These are phyloP conservation scores for Cladosporium velox DNA, from an alignment of 2,329 filamentous ascomycete genomes.

Conservation along the genomic window DNA sequence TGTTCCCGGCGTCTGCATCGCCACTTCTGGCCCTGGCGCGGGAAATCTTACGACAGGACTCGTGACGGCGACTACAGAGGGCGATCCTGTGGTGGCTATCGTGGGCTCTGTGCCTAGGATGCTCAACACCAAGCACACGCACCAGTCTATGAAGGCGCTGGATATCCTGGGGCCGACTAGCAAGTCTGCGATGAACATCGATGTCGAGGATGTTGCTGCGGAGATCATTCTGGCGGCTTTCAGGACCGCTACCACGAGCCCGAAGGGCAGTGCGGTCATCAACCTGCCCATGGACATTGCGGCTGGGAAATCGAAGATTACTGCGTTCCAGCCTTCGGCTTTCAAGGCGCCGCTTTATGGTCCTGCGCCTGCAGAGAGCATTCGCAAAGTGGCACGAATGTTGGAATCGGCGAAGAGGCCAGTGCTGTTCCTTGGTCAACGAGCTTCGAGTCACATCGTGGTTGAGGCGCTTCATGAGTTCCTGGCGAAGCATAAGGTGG, in stretches of 20 bases:
- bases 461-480: constrained; percentile 47
- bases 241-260: constrained; percentile 44
- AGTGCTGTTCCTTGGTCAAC: constrained; percentile 50
- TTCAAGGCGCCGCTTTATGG: constrained; percentile 48
- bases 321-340: constrained; percentile 42
- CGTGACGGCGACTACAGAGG: constrained; percentile 52
- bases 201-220: constrained; percentile 52
- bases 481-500: constrained; percentile 45
- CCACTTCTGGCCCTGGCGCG: constrained; percentile 51
- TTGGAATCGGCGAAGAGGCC: constrained; percentile 41
- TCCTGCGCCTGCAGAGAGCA: constrained; percentile 37
- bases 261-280: constrained; percentile 48
- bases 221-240: constrained; percentile 52
- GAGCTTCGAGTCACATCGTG: constrained; percentile 45
- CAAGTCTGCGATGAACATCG: constrained; percentile 46
- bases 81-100: constrained; percentile 52
- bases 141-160: constrained; percentile 49
- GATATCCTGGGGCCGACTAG: constrained; percentile 48
- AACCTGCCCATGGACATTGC: constrained; percentile 51
- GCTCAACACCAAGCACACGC: constrained; percentile 50
- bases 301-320: constrained; percentile 42
- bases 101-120: constrained; percentile 50
- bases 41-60: constrained; percentile 51
- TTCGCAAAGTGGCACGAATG: constrained; percentile 40
- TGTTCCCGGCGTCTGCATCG: constrained; percentile 49